phyloP scores from a whole-genome alignment of 202 grass and related monocot species.

The Schoenoplectus triqueter region DNA sequence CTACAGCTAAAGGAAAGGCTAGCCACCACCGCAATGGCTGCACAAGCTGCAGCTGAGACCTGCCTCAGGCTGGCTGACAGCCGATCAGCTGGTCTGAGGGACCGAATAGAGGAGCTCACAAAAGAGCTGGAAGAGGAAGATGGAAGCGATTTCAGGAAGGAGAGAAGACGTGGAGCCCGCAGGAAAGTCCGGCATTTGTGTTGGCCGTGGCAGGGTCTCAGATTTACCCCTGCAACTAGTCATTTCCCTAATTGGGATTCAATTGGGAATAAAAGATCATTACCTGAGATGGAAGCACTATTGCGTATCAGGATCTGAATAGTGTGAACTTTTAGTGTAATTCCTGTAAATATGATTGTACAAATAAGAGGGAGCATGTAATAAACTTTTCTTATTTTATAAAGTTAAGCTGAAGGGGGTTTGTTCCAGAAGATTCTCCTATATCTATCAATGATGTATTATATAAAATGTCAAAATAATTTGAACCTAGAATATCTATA shows the following conservation, averaged over 20 bases:
- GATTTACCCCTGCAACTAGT: slow-evolving; percentile 47
- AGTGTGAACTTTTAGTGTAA: slow-evolving; percentile 20
- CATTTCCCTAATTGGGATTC: slow-evolving; percentile 45
- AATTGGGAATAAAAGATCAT: slow-evolving; percentile 52
- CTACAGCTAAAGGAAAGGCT: slow-evolving; percentile 65
- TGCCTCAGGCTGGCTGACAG: slow-evolving; percentile 79
- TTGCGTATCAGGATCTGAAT: slow-evolving; percentile 59
- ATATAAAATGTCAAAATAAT: not conserved
- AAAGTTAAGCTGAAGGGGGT: not conserved
- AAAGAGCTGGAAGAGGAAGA: slow-evolving; percentile 68
- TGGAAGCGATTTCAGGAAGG: slow-evolving; percentile 39
- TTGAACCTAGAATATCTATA: not conserved
- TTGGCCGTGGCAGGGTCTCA: slow-evolving; percentile 71
- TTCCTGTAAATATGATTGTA: not conserved
- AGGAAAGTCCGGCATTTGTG: slow-evolving; percentile 57
- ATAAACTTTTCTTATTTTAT: not conserved
- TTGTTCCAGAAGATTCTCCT: not conserved
- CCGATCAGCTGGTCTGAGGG: slow-evolving; percentile 57
- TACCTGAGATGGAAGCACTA: slow-evolving; percentile 67
- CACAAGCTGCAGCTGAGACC: slow-evolving; percentile 68
- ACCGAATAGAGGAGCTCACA: slow-evolving; percentile 77
- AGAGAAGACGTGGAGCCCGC: not conserved
- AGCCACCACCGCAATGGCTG: slow-evolving; percentile 65
- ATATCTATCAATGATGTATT: not conserved
- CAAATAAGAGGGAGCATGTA: not conserved